Base-by-base conservation (phyloP, 1,139 yeast species). In the Yueomyces sp. region DNA sequence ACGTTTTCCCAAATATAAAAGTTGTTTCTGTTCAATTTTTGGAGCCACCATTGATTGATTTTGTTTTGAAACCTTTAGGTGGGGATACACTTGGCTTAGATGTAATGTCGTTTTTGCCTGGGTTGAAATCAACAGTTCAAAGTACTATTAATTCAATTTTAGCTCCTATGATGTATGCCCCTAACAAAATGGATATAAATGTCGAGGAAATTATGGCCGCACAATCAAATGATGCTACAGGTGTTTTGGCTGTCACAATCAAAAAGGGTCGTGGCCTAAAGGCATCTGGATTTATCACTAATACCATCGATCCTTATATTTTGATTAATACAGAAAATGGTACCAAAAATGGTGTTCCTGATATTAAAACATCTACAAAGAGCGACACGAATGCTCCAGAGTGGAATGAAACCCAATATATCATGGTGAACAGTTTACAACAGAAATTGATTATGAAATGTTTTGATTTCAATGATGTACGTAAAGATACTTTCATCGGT, bases 1-100 rank as follows among this genome's bases (percentile, higher is more conserved):
- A 73, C 41, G 72, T 72, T 52, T 81, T 81, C 60, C 94, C 94
- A 29, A 86, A 81, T 52, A 79, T 83, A 44, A 78, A 78, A 50
- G 64, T 75, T 56, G 84, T 82, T 25, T 77, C 85, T 11, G 67
- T 81, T 44, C 82, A 78, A 51, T 76, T 83, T 54, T 67, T 82
- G 56, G 91, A 82, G 59, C 81, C 89, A 28, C 91, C 93, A 37
- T 68, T 72, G 27, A 80, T 82, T 56, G 89, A 80, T 57, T 82
- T 81, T 59, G 80, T 78, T 26, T 73, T 83, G 65, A 82, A 82
- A 57, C 94, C 94, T n/a, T 81, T 82, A 44, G 91, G 91, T 60
- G 93, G 93, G 64, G 89, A 82, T 57, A 78, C 87, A 19, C 70
- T 82, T 48, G 94, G 94, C 49, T 59, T 83, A 43, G 94, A 83